Base-by-base conservation (phyloP, 192 early-diverging fungal species). In the Cetraspora pellucida region DNA sequence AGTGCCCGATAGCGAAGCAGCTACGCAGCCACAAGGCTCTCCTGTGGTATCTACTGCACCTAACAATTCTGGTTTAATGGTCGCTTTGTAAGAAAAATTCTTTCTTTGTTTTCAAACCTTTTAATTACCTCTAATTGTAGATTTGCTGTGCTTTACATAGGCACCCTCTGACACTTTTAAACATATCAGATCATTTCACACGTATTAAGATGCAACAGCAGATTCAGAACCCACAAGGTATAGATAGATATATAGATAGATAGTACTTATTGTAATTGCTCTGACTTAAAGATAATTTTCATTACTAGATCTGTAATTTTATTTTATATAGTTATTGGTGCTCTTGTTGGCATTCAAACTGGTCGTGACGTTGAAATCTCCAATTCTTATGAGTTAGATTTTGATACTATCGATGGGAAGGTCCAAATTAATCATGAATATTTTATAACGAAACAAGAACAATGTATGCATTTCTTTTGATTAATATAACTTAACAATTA, bases 111-210 rank as follows among this genome's bases (percentile, higher is more conserved):
- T n/a, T 72, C 30, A 27, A 14, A 21, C 10, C 14, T 25, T 19
- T 57, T n/a, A 17, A n/a, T 25, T n/a, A 67, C 43, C 30, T 64
- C 21, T n/a, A 27, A 44, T n/a, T 47, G 55, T 21, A 31, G n/a
- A 25, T 49, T 46, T 77, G 27, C 78, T 37, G 7, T 37, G 10
- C 76, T 85, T 47, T 84, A 84, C 11, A 80, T 82, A 95, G 94
- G 23, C 95, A 96, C 83, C 93, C 95, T 7, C 86, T 96, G 69
- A 93, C 93, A n/a, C 84, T 96, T 68, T 82, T 95, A 47, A 96
- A 96, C 61, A 90, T 95, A 64, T 94, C 94, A 8, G 95, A 96
- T 79, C 95, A 96, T 73, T 94, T 86, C 81, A 95, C 91, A 37
- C 85, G 95, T 25, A 86, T 83, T 8, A 87, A 86, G 47, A 77